A percentile compares a stretch with the other conserved stretches of the same genome.
phyloP scores from a whole-genome alignment of 768 basidiomycete species.

The Hygrophorus russula region DNA sequence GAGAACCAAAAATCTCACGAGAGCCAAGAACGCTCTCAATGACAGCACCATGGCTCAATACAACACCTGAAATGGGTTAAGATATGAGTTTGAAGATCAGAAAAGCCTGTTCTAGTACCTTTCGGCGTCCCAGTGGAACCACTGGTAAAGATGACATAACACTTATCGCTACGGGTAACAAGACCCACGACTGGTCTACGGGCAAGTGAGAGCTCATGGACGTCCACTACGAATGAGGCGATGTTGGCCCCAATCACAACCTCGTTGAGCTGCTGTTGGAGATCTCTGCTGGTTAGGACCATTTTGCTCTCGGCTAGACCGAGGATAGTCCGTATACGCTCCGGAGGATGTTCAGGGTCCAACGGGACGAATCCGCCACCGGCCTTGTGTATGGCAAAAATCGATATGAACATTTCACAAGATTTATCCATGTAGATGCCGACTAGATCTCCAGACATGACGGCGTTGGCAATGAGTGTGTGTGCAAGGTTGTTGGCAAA shows the following conservation, averaged over 20 bases:
- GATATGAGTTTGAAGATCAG: too few species aligned
- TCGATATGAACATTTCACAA: not conserved
- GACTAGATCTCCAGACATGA: not conserved
- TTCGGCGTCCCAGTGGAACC: conserved; percentile 3
- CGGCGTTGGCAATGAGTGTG: not conserved
- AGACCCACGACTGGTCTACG: not conserved
- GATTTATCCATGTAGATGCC: conserved; percentile 2
- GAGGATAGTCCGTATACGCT: not conserved
- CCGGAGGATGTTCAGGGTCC: not conserved
- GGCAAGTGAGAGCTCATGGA: not conserved
- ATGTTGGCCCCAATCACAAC: not conserved
- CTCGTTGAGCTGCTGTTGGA: not conserved
- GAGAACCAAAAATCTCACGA: not conserved
- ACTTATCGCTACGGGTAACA: not conserved
- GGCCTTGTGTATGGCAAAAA: conserved; percentile 1
- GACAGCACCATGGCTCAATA: not conserved
- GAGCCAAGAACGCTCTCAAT: not conserved
- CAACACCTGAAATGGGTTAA: not conserved
- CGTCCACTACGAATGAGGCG: not conserved
- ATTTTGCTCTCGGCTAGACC: not conserved
- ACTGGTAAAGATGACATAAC: conserved; percentile 1
- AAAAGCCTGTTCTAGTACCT: not conserved
- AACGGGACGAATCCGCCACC: not conserved
- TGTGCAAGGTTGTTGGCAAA: not conserved
- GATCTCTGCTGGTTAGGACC: not conserved